phyloP scores from a whole-genome alignment of 139 green algal genomes.

The Nannochloris sp. region DNA sequence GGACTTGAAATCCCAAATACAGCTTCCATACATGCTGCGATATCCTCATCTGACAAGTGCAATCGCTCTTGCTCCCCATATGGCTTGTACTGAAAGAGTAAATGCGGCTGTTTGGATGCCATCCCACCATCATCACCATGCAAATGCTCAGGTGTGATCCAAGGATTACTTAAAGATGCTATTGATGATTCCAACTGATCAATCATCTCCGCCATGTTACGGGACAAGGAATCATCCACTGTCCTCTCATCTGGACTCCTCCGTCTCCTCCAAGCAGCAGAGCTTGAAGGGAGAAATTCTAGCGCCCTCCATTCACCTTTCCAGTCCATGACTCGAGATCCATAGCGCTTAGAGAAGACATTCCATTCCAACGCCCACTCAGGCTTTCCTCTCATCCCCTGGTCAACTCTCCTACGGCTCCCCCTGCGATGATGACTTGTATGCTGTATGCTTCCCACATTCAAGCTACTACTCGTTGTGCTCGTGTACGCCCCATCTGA shows the following conservation, averaged over 20 bases:
- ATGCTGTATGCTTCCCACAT: too few relatives aligned
- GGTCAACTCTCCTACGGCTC: not conserved
- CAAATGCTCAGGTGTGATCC: slow-evolving; percentile 3
- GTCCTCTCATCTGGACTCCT: too few relatives aligned
- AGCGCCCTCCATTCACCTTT: not conserved
- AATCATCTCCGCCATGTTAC: not conserved
- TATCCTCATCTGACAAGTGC: slow-evolving; percentile 16
- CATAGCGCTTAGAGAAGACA: not conserved
- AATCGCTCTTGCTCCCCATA: slow-evolving; percentile 44
- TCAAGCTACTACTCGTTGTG: too few relatives aligned
- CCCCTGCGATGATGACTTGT: too few relatives aligned
- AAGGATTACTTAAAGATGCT: not conserved
- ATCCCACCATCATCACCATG: not conserved
- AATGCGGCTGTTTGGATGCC: not conserved
- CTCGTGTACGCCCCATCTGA: too few relatives aligned
- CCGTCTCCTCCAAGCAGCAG: too few relatives aligned
- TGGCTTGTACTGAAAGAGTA: slow-evolving; percentile 38
- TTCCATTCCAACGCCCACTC: not conserved
- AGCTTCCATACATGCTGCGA: slow-evolving; percentile 40
- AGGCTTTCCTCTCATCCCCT: not conserved
- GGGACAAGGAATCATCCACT: not conserved
- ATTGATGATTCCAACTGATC: not conserved
- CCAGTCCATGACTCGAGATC: not conserved
- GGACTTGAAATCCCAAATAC: slow-evolving; percentile 20
- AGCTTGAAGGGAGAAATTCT: too few relatives aligned